Base-by-base conservation (phyloP, 2,329 filamentous ascomycete species). In the Diaporthe australafricana region DNA sequence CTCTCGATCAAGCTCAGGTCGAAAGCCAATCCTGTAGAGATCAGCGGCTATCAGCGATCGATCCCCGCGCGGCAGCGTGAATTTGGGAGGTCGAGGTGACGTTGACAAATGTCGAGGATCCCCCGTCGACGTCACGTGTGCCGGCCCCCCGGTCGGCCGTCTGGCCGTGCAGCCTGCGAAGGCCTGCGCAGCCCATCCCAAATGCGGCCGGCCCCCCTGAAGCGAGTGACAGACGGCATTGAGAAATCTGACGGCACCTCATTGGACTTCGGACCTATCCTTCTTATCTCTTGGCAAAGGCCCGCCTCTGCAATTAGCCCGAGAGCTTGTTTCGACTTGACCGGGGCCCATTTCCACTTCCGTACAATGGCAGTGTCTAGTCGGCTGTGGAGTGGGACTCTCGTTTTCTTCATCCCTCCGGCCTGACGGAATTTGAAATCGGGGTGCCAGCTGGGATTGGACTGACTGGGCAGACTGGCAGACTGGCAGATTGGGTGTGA, bases 261-360 rank as follows among this genome's bases (percentile, higher is more conserved):
- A 73, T 73, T 72, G 72, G 72, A 47, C 65, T 40, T 40, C 30
- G n/a, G 45, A 16, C 38, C 38, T 35, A 50, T 60, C 7, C n/a
- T 69, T 45, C 65, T 69, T 72, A 72, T 72, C 72, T 72, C 72
- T 73, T 73, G 72, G 72, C 72, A 42, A 22, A 30, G 65, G 40
- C 56, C 66, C 66, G 50, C 48, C 57, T 56, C 63, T 60, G 32
- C 45, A 35, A 63, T 62, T 63, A 63, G 55, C 32, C 62, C 40
- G 68, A 56, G 52, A 70, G 65, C 70, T 69, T 67, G 70, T 72
- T 62, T 63, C 71, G 53, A 67, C 52, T 12, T 62, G 35, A 71
- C 53, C 68, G 55, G 60, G 68, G 67, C 70, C 55, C 70, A 60
- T 60, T 65, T 25, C 50, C 53, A 62, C 27, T 11, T 17, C 27